These are phyloP conservation scores for Avena sativa DNA, from an alignment of 176 grass and related monocot species.

Conservation along the genomic window DNA sequence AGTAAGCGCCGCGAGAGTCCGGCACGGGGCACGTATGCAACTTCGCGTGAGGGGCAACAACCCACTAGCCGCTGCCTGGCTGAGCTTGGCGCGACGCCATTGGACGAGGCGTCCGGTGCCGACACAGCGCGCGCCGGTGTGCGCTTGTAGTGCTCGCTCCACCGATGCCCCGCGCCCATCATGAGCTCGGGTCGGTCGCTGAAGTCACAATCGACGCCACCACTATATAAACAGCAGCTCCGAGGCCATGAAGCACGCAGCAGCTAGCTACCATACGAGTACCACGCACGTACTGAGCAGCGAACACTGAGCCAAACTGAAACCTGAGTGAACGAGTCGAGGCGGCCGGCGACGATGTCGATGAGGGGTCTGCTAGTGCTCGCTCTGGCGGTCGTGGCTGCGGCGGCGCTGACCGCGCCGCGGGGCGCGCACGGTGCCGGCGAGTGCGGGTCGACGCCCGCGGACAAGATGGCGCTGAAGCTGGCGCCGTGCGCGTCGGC, in stretches of 20 bases:
- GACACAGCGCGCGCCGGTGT: slow-evolving; percentile 31
- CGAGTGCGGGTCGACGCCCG: slow-evolving; percentile 62
- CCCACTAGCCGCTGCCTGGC: slow-evolving; percentile 22
- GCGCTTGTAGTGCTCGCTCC: slow-evolving; percentile 41
- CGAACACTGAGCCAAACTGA: neutral
- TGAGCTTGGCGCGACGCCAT: slow-evolving; percentile 32
- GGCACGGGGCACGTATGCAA: slow-evolving; percentile 2
- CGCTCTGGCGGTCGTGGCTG: neutral
- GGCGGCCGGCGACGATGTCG: neutral
- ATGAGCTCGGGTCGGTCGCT: neutral
- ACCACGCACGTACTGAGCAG: neutral
- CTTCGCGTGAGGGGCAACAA: neutral
- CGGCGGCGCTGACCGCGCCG: neutral
- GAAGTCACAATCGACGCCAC: neutral
- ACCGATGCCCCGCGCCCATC: slow-evolving; percentile 33
- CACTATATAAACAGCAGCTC: slow-evolving; percentile 35
- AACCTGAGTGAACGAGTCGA: neutral
- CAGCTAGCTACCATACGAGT: too few species aligned
- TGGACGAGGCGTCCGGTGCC: neutral
- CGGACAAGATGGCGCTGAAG: slow-evolving; percentile 61
- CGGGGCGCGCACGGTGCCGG: slow-evolving; percentile 47
- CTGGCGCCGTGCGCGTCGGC: slow-evolving; percentile 63
- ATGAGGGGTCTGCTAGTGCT: slow-evolving; percentile 21
- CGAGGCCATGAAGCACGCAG: neutral
- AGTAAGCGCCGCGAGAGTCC: neutral